Conservation (phyloP, 2,329 filamentous ascomycete species). For the Sordariomycetes sp. region DNA sequence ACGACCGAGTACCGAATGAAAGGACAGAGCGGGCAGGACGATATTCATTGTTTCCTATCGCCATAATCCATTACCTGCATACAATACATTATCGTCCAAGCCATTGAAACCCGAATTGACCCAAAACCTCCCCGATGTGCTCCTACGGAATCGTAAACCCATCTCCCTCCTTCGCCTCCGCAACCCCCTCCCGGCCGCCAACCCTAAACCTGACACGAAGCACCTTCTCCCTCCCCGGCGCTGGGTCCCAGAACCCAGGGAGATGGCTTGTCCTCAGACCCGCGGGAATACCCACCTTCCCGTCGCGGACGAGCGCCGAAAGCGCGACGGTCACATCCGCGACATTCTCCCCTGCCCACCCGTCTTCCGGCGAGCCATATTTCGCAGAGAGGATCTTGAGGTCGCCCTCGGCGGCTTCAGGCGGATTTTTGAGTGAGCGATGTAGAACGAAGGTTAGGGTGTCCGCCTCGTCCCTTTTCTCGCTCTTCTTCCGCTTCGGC, state of each 20-base stretch:
- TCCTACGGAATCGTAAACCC: background rate
- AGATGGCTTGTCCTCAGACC: constrained; percentile 28
- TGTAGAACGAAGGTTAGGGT: constrained; percentile 27
- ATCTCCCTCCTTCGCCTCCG: constrained; percentile 4
- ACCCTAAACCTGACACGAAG: constrained; percentile 32
- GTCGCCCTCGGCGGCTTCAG: background rate
- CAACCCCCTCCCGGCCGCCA: constrained; percentile 19
- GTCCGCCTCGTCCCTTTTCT: constrained; percentile 24
- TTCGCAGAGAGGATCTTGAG: constrained; percentile 35
- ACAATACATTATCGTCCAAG: background rate
- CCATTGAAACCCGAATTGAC: background rate
- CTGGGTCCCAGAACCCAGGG: constrained; percentile 37
- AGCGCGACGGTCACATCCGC: constrained; percentile 35
- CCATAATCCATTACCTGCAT: background rate
- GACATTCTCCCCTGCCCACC: constrained; percentile 25
- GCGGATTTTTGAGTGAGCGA: constrained; percentile 22
- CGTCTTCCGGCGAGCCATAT: constrained; percentile 24
- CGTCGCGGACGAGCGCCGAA: constrained; percentile 27
- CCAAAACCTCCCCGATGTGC: no score
- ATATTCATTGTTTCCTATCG: background rate
- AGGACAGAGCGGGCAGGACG: background rate
- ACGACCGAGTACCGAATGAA: background rate
- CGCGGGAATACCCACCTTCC: constrained; percentile 21
- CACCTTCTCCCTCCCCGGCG: constrained; percentile 26
- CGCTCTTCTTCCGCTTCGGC: background rate